Evolutionary conservation across 768 basidiomycete genomes (phyloP), one percentile per base, ranked within the genome.

Genomic region (Grammothele lineata): DNA sequence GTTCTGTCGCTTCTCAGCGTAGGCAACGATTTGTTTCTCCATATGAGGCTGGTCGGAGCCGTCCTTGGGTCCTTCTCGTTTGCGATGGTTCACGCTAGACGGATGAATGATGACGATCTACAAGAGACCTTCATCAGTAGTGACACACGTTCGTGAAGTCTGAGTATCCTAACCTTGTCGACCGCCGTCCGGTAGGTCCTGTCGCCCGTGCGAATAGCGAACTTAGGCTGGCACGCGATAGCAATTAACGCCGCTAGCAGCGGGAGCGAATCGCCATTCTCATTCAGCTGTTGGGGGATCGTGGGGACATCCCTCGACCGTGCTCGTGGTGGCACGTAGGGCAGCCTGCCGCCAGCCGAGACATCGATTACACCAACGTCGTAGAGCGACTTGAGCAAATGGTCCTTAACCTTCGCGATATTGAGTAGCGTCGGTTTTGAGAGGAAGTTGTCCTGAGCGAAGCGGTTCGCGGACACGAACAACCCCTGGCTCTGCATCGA

Each of bases 201-300:
- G 36, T 84, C 83, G 1, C 81, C 76, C 5, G 78, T 81, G 42
- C 86, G 72, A 43, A 95, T 76, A 3, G 87, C 92, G 63, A 93
- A 95, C 64, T 94, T 93, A 19, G 93, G 93, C 58, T 94, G 91
- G 2, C 80, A 80, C 0, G 90, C 91, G 42, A 89, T 78, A 9
- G 91, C 80, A 59, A 96, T 87, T 43, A 97, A 71, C 7, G 85
- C 91, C 11, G 87, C 82, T 23, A 95, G 68, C 21, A 96, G 66
- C 10, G 93, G 87, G 14, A 83, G 62, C 19, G 84, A 88, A 41
- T 84, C 71, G n/a, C 75, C 75, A 56, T 93, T 89, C 34, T 65
- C 64, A 55, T 91, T 89, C 50, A 93, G 68, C 47, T 81, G 78
- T 3, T 73, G 65, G 5, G 90, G 89, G 15, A 90, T 77, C 11